Evolutionary conservation across 768 basidiomycete genomes (phyloP).

Genomic region (Pulveroboletus sp.): DNA sequence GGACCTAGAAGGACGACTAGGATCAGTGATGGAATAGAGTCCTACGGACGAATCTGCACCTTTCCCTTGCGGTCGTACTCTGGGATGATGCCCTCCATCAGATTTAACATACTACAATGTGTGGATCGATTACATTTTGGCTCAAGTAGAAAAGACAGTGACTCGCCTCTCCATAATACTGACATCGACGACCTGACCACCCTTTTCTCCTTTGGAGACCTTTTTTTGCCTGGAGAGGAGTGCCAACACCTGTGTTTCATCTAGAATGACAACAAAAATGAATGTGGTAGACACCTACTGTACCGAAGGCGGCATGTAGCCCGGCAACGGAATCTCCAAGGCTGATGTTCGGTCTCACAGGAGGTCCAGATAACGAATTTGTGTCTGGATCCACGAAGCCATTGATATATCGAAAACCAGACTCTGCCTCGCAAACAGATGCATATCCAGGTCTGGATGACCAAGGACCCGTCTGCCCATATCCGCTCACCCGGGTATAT

Average conservation of each 20-base stretch:
- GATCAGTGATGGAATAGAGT: background rate
- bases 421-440: slow-evolving; percentile 72
- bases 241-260: slow-evolving; percentile 47
- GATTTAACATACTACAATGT: slow-evolving; percentile 56
- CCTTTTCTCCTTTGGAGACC: slow-evolving; percentile 23
- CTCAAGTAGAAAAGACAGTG: background rate
- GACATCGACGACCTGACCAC: slow-evolving; percentile 62
- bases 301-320: slow-evolving; percentile 69
- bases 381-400: slow-evolving; percentile 54
- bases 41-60: slow-evolving; percentile 29
- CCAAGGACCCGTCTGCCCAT: slow-evolving; percentile 75
- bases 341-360: slow-evolving; percentile 68
- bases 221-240: slow-evolving; percentile 45
- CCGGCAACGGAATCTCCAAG: slow-evolving; percentile 70
- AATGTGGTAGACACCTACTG: slow-evolving; percentile 36
- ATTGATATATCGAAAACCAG: slow-evolving; percentile 71
- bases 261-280: background rate
- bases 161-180: slow-evolving; percentile 66
- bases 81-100: slow-evolving; percentile 75
- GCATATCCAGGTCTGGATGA: slow-evolving; percentile 65
- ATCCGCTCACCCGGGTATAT: slow-evolving; percentile 81
- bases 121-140: background rate
- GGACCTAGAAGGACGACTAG: slow-evolving; percentile 37
- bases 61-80: slow-evolving; percentile 71
- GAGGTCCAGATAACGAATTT: slow-evolving; percentile 53